A percentile compares a stretch with the other conserved stretches of the same genome.
phyloP scores from a whole-genome alignment of 2,329 filamentous ascomycete species.

The Penicillium nordicum region DNA sequence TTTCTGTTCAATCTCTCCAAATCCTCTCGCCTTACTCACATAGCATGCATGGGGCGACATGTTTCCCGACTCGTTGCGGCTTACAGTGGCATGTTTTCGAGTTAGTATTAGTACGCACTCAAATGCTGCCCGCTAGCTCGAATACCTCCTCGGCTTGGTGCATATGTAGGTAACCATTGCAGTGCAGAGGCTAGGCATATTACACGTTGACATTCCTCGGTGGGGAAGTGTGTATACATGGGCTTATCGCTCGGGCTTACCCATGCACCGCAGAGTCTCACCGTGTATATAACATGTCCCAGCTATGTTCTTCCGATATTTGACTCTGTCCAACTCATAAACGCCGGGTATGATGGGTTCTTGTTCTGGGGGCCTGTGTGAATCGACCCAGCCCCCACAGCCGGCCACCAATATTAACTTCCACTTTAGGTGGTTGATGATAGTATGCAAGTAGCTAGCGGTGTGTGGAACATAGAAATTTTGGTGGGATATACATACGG shows the following conservation, averaged over 20 bases:
- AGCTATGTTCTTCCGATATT: not conserved
- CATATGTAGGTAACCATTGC: not conserved
- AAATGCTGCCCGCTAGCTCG: not conserved
- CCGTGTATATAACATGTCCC: not conserved
- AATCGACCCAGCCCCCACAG: not conserved
- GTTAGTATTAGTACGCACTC: not conserved
- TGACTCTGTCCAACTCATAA: not conserved
- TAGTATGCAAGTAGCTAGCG: not conserved
- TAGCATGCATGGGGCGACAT: not conserved
- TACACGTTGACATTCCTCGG: not conserved
- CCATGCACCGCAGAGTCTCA: not conserved
- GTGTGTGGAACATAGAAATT: not conserved
- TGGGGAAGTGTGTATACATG: not conserved
- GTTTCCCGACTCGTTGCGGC: not conserved
- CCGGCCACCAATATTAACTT: not conserved
- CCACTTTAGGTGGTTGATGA: no score
- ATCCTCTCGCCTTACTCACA: constrained; percentile 2
- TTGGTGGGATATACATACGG: not conserved
- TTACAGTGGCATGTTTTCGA: not conserved
- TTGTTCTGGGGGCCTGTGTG: not conserved
- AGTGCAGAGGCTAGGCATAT: not conserved
- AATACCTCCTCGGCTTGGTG: not conserved
- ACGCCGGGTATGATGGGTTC: not conserved
- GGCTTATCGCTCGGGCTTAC: not conserved
- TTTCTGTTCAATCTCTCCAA: constrained; percentile 19